phyloP scores from a whole-genome alignment of 1,139 yeast species.

The Hanseniaspora sp. region DNA sequence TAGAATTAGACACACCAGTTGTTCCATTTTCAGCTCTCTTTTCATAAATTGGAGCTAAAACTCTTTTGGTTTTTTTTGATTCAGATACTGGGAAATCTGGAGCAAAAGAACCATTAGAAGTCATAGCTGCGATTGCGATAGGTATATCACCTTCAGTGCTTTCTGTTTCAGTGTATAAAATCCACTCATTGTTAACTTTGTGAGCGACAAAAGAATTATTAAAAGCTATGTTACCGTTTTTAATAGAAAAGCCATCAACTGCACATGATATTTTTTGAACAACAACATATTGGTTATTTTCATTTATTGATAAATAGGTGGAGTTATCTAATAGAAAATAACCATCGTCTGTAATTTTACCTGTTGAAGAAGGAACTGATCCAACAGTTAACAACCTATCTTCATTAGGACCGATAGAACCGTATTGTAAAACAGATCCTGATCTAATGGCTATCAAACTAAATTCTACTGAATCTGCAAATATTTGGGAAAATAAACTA shows the following conservation, averaged over 20 bases:
- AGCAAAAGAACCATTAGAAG: constrained; percentile 3
- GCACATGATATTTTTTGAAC: constrained; percentile 23
- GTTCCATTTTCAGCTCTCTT: neutral
- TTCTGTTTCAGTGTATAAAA: constrained; percentile 7
- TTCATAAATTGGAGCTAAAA: neutral
- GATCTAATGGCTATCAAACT: constrained; percentile 29
- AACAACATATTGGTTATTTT: constrained; percentile 20
- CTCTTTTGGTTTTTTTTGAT: neutral
- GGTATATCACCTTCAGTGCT: neutral
- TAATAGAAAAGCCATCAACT: constrained; percentile 26
- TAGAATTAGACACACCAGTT: neutral
- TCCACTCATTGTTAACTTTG: constrained; percentile 7
- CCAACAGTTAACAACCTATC: constrained; percentile 20
- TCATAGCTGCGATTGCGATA: constrained; percentile 2
- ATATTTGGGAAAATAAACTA: neutral
- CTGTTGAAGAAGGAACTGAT: constrained; percentile 14
- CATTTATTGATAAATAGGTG: constrained; percentile 24
- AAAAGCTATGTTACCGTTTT: constrained; percentile 24
- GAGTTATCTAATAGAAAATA: constrained; percentile 25
- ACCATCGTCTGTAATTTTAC: constrained; percentile 29
- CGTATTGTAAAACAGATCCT: constrained; percentile 29
- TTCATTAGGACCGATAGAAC: constrained; percentile 18
- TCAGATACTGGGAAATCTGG: neutral
- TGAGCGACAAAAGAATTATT: constrained; percentile 23
- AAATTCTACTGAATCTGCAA: constrained; percentile 31